Evolutionary conservation across 2,329 filamentous ascomycete genomes (phyloP), one percentile per base, ranked within the genome.

Genomic region (Raffaelea deltoideospora): DNA sequence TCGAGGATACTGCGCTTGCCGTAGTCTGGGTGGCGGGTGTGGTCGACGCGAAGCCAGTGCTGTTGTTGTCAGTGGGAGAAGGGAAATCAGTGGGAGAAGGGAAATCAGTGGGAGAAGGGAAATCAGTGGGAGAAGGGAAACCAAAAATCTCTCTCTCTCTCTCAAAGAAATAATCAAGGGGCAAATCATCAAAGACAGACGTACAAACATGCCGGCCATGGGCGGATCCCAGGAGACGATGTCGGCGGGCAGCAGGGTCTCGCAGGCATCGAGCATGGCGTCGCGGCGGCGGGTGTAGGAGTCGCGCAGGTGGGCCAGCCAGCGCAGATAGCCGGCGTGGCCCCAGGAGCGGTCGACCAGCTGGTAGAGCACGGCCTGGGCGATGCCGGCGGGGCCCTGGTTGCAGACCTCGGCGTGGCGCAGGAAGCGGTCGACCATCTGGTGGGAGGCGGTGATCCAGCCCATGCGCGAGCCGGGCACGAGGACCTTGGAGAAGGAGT

Each of bases 401-500:
- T 77, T 85, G 28, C 76, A 79, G 18, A 79, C 74, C 57, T 98
- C 90, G 45, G 78, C 77, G 57, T 92, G 84, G 31, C 81, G 78
- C 43, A 78, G 65, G 57, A 84, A 94, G 28, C 81, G 72, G 56
- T 93, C 82, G 40, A 92, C 63, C 40, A 98, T 67, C 60, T 95
- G 80, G 49, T 79, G 79, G 2, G 82, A 82, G 1, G 77, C 88
- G 0, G 88, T 93, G 40, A 95, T 70, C 88, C 90, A 98, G 30
- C 87, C 87, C 29, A 80, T 60, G 31, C 87, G 74, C 13, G 79
- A 76, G 9, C 87, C 87, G 0, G 88, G 87, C 0, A 85, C 70
- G 23, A 94, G 67, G 2, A 94, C 83, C 60, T 95, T 95, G 50
- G 83, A 92, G 60, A 95, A 92, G 0, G 85, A 93, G 54, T 95